Evolutionary conservation across 495 filamentous ascomycete genomes (phyloP).

Genomic region (Choiromyces venosus): DNA sequence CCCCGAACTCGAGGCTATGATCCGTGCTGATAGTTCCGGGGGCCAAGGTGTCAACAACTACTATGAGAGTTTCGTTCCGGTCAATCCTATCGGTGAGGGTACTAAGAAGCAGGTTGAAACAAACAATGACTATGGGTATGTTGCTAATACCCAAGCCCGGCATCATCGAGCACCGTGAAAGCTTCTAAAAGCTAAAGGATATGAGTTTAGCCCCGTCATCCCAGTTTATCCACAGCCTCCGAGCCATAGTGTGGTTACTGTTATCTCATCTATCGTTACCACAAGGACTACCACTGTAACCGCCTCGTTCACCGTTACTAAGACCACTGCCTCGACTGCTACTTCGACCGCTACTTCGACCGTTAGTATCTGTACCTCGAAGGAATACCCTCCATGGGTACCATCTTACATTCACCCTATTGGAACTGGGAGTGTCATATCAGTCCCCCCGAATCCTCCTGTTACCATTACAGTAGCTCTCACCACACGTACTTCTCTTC

Average conservation of each 20-base stretch:
- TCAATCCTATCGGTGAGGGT: background rate
- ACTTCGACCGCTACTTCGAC: background rate
- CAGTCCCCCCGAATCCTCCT: background rate
- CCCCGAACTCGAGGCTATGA: background rate
- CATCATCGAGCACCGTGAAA: background rate
- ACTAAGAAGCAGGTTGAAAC: background rate
- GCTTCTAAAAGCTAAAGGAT: background rate
- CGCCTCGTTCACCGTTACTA: background rate
- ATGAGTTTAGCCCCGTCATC: background rate
- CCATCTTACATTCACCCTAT: background rate
- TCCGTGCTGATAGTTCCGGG: background rate
- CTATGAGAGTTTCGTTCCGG: background rate
- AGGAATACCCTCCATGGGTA: background rate
- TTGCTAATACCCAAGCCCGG: background rate
- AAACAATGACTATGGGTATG: background rate
- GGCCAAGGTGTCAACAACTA: background rate
- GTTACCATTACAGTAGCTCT: background rate
- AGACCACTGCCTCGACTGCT: background rate
- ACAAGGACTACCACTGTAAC: background rate
- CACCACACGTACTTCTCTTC: background rate
- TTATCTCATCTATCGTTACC: background rate
- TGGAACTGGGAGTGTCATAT: background rate
- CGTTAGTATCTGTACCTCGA: background rate
- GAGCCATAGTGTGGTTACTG: background rate
- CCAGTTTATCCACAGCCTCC: background rate